Percentiles rank a stretch among this genome's conserved stretches.
phyloP scores from a whole-genome alignment of 2,329 filamentous ascomycete species.

The Diaporthe citriasiana region DNA sequence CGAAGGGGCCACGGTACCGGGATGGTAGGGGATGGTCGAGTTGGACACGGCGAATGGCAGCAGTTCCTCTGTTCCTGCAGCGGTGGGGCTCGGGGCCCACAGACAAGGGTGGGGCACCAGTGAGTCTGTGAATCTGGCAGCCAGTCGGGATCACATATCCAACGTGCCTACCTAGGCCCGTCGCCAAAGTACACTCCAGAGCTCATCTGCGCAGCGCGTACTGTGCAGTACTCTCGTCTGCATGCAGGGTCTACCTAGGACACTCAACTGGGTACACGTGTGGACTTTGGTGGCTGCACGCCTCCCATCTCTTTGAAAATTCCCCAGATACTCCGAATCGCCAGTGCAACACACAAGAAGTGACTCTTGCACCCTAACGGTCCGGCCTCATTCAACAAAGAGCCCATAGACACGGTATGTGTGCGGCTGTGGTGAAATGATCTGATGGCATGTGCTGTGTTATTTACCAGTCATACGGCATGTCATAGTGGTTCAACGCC shows the following conservation, averaged over 20 bases:
- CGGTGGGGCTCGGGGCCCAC: conserved; percentile 10
- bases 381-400: background rate
- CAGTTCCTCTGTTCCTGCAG: conserved; percentile 31
- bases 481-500: conserved; percentile 21
- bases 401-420: background rate
- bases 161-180: no score
- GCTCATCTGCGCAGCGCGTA: no score
- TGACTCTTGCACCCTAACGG: background rate
- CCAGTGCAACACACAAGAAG: conserved; percentile 11
- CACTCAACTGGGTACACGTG: no score
- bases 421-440: no score
- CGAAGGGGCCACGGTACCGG: conserved; percentile 13
- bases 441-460: conserved; percentile 1
- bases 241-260: no score
- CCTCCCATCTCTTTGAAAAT: background rate
- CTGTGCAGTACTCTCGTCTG: no score
- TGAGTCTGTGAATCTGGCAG: conserved; percentile 6
- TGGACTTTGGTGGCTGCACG: no score
- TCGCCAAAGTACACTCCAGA: no score
- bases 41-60: conserved; percentile 24
- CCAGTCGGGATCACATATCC: background rate
- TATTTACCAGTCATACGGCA: background rate
- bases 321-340: conserved; percentile 2
- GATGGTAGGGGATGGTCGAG: background rate
- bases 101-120: conserved; percentile 2